Conservation (phyloP, 306 rosid species). For the Fragaria nilgerrensis region DNA sequence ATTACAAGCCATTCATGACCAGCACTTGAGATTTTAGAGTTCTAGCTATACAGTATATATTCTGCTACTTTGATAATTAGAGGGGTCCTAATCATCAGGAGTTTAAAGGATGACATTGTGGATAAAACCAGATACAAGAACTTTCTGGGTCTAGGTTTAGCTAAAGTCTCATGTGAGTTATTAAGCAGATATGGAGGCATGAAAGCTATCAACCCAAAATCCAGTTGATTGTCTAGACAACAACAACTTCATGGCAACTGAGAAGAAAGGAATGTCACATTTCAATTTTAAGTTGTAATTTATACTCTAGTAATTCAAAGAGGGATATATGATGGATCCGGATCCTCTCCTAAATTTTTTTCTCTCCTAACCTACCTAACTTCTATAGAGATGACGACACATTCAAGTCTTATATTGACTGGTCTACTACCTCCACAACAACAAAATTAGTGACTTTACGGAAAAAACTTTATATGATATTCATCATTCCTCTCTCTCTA, state of each 20-base stretch:
- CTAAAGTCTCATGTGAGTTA: background rate
- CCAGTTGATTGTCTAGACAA: background rate
- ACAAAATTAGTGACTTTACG: too few species aligned
- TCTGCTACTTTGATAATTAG: too few species aligned
- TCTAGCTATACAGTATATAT: conserved; percentile 1
- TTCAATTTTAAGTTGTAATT: too few species aligned
- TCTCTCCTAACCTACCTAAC: too few species aligned
- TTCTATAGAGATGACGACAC: too few species aligned
- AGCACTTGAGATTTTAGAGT: conserved; percentile 14
- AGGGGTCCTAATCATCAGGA: background rate
- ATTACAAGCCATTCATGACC: conserved; percentile 49
- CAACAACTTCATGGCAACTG: background rate
- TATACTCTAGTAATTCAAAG: too few species aligned
- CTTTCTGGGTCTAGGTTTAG: background rate
- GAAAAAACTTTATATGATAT: too few species aligned
- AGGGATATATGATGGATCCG: too few species aligned
- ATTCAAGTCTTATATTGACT: too few species aligned
- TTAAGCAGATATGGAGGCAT: background rate
- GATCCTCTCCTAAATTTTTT: too few species aligned
- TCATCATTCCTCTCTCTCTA: too few species aligned
- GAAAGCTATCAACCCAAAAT: background rate
- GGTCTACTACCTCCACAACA: too few species aligned
- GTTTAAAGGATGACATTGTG: background rate
- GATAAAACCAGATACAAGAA: background rate
- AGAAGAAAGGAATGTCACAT: background rate